Evolutionary conservation across 306 rosid species (phyloP), one percentile per base, ranked within the genome.

Genomic region (Boehmeria nivea): DNA sequence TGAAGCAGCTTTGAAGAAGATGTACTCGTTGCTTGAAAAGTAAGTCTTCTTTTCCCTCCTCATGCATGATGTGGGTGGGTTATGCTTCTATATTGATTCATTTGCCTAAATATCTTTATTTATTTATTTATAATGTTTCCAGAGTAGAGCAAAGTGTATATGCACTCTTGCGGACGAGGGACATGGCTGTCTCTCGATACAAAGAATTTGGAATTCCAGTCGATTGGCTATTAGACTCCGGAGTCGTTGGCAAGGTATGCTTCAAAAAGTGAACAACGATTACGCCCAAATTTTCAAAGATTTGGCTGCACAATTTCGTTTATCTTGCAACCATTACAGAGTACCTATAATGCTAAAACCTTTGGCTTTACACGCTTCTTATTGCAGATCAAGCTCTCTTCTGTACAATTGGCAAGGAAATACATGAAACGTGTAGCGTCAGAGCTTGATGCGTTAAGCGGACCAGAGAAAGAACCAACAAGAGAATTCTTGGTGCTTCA

Each of bases 1-100:
- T 72, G 99, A 87, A 58, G 83, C 70, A 54, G 88, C 99, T 67
- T 60, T 87, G 65, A 83, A 85, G 94, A 93, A 93, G 81, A 93
- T 93, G 99, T 93, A 87, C 67, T 82, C 96, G 13, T 72, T 93
- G 88, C 99, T 93, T 36, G 99, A 93, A 53, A 87, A 81, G 99
- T 93, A 87, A 15, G 89, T 62, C 47, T 54, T 40, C 67, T 72
- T 48, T 22, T 10, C 36, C 36, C 9, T 31, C 36, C 74, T 58
- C 58, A 56, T 55, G 18, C 54, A 50, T 58, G 53, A 56, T 46
- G 22, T 27, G 43, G 17, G 36, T 18, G 63, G 40, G 6, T 37
- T 8, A 12, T 18, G 12, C 33, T 14, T 37, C 25, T 26, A 6
- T 16, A 54, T 33, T 11, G 11, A 36, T 31, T 66, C 60, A 34